Evolutionary conservation across 1,139 yeast species (phyloP).

Genomic region (Yamadazyma blattariae): DNA sequence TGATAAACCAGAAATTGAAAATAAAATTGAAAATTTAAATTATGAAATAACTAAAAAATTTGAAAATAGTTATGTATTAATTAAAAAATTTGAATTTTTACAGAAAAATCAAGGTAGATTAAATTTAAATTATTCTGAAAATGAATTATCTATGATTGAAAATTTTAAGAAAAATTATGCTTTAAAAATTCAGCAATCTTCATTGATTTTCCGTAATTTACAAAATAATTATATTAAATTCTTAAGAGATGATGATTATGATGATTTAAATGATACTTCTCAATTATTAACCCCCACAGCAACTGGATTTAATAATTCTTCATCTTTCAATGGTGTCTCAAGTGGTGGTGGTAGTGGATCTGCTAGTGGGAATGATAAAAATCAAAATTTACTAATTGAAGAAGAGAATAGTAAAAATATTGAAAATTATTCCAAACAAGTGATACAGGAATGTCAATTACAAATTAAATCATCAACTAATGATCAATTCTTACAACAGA

Average conservation of each 20-base stretch:
- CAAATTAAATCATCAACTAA: conserved; percentile 27
- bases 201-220: conserved; percentile 75
- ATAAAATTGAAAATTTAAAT: conserved; percentile 70
- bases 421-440: conserved; percentile 43
- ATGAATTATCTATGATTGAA: conserved; percentile 64
- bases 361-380: background rate
- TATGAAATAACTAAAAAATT: conserved; percentile 67
- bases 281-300: conserved; percentile 17
- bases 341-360: background rate
- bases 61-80: conserved; percentile 73
- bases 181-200: conserved; percentile 71
- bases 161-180: conserved; percentile 87
- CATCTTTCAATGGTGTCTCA: background rate
- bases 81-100: conserved; percentile 63
- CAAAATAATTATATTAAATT: conserved; percentile 87
- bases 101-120: conserved; percentile 35
- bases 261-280: conserved; percentile 18
- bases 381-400: conserved; percentile 6
- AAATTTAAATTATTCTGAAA: conserved; percentile 33
- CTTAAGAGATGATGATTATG: conserved; percentile 67
- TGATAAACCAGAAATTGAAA: conserved; percentile 67
- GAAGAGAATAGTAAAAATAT: conserved; percentile 40
- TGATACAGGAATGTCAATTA: conserved; percentile 45
- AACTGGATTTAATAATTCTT: background rate
- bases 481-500: conserved; percentile 46